These are phyloP conservation scores for Calocybe gangraenosa DNA, from an alignment of 768 basidiomycete species.

Conservation along the genomic window DNA sequence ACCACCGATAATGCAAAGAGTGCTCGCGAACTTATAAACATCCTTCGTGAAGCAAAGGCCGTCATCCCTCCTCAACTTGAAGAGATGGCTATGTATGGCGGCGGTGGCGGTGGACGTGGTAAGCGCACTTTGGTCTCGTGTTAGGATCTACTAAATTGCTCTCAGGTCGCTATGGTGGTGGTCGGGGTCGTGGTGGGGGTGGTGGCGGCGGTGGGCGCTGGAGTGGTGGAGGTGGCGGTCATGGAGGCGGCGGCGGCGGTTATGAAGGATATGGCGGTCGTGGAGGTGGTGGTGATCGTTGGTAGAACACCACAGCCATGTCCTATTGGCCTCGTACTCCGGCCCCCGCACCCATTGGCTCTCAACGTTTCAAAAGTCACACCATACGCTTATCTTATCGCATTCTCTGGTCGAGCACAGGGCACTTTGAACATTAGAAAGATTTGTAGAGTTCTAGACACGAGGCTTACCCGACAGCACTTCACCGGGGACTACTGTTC, in stretches of 20 bases:
- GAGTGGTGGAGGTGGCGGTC: slow-evolving; percentile 41
- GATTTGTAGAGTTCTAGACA: slow-evolving; percentile 21
- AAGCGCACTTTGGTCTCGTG: slow-evolving; percentile 21
- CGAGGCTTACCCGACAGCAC: slow-evolving; percentile 14
- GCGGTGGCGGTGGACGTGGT: slow-evolving; percentile 77
- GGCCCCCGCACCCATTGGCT: too few relatives aligned
- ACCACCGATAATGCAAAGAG: slow-evolving; percentile 94
- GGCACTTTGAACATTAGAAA: slow-evolving; percentile 1
- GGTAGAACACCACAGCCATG: slow-evolving; percentile 14
- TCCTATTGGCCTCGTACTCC: not conserved
- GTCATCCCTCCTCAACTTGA: slow-evolving; percentile 84
- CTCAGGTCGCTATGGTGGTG: slow-evolving; percentile 60
- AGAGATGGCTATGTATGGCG: slow-evolving; percentile 87
- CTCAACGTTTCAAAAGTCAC: not conserved
- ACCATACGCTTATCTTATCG: slow-evolving; percentile 8
- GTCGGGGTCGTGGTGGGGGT: slow-evolving; percentile 39
- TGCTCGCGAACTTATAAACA: slow-evolving; percentile 85
- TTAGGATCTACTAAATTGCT: not conserved
- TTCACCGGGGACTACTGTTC: too few relatives aligned
- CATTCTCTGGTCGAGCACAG: slow-evolving; percentile 8
- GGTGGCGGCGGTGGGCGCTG: slow-evolving; percentile 39
- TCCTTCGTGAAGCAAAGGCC: slow-evolving; percentile 85
- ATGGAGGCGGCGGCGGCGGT: slow-evolving; percentile 34
- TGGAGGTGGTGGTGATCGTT: slow-evolving; percentile 31
- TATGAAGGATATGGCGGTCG: slow-evolving; percentile 39